Base-by-base conservation (phyloP, 805 yeast genomes). In the Starmerella khaoyaiensis region DNA sequence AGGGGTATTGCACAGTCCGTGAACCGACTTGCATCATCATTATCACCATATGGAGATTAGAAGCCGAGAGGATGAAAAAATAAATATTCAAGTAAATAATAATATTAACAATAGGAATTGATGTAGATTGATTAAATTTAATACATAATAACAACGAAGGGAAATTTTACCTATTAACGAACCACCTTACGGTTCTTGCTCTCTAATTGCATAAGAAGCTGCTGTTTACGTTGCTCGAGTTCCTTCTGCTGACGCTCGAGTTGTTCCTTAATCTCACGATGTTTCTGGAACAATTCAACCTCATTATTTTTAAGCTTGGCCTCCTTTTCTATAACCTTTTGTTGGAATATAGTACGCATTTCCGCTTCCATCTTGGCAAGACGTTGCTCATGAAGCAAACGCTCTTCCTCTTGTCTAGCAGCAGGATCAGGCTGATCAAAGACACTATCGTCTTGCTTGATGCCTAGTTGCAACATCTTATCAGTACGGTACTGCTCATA, bases 261-360 rank as follows among this genome's bases (percentile, higher is more conserved):
- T 62, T 82, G 83, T 56, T 87, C 96, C 63, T 87, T 87, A 87
- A 87, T 86, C 61, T 90, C 97, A 62, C 83, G 82, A 62, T 90
- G 98, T 60, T 93, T 78, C 28, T 90, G 72, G 59, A 87, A 87
- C 56, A 90, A 71, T 61, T 90, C 99, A 40, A 93, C 90, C 65
- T 90, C 98, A 32, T 94, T 82, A 63, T 82, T 81, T 65, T 86
- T 94, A 56, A 90, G 72, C 65, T 87, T 87, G 71, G 84, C 82
- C 62, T 90, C 99, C 74, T 90, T 93, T 63, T 86, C 95, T 41
- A 79, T 67, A 22, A 90, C 98, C 66, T 90, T 90, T 56, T 81
- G 90, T 64, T 86, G 94, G 74, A 90, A 90, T 39, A 90, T 94
- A 20, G 76, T 69, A 65, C 87, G 86, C 96, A 90, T 84, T 63